These are phyloP conservation scores for Whalleya microplaca DNA, from an alignment of 2,329 filamentous ascomycete species.

Conservation along the genomic window DNA sequence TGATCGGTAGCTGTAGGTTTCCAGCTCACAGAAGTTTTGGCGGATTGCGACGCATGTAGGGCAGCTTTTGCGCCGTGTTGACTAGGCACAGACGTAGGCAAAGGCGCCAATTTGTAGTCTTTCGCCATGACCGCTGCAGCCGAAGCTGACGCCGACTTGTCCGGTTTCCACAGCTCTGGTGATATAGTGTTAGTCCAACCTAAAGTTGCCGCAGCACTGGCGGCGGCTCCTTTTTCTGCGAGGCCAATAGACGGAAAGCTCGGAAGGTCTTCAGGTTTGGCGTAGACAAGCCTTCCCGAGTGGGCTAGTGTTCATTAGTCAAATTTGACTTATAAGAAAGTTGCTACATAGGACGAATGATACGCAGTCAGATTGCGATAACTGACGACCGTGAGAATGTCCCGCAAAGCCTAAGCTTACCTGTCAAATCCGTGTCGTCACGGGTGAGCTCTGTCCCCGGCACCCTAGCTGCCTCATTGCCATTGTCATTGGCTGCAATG, in stretches of 20 bases:
- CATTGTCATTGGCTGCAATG: slow-evolving; percentile 21
- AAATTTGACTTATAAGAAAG: neutral
- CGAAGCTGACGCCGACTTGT: slow-evolving; percentile 59
- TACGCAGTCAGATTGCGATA: neutral
- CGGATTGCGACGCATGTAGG: slow-evolving; percentile 63
- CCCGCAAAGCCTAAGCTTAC: slow-evolving; percentile 24
- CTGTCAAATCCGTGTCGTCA: slow-evolving; percentile 33
- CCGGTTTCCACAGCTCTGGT: slow-evolving; percentile 68
- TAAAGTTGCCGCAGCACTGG: slow-evolving; percentile 73
- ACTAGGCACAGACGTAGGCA: slow-evolving; percentile 67
- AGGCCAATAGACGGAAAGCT: slow-evolving; percentile 73
- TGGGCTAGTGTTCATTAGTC: slow-evolving; percentile 25
- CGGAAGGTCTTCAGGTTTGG: slow-evolving; percentile 70
- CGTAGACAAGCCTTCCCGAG: slow-evolving; percentile 34
- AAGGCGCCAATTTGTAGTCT: slow-evolving; percentile 40
- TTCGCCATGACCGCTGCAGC: slow-evolving; percentile 38
- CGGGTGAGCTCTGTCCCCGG: slow-evolving; percentile 25
- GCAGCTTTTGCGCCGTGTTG: slow-evolving; percentile 76
- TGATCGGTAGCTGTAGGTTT: slow-evolving; percentile 48
- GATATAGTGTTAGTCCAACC: slow-evolving; percentile 73
- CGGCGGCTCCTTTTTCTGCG: slow-evolving; percentile 60
- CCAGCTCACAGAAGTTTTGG: slow-evolving; percentile 55
- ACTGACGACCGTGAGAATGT: neutral
- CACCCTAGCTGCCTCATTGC: slow-evolving; percentile 6
- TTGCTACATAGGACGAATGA: neutral